Evolutionary conservation across 1,284 basidiomycete genomes (phyloP).

Genomic region (Puccinia polysora): DNA sequence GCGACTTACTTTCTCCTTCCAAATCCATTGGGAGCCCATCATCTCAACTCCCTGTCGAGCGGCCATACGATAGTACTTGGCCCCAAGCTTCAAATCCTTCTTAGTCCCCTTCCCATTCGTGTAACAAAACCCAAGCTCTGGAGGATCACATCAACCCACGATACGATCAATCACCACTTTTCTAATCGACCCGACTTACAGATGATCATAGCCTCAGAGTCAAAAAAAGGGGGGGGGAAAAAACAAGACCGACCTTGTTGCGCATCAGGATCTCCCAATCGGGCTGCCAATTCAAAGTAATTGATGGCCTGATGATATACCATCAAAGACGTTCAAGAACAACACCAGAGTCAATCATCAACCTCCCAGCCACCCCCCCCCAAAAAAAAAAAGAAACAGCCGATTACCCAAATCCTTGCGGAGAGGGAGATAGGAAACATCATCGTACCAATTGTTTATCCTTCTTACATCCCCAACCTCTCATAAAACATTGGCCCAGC

Average conservation of each 20-base stretch:
- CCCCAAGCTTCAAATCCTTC: slow-evolving; percentile 77
- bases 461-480: slow-evolving; percentile 79
- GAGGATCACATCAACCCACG: background rate
- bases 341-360: too few species aligned
- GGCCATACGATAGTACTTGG: slow-evolving; percentile 81
- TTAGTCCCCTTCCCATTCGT: slow-evolving; percentile 82
- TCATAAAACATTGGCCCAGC: slow-evolving; percentile 84
- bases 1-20: slow-evolving; percentile 57
- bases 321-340: too few species aligned
- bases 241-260: slow-evolving; percentile 62
- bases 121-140: slow-evolving; percentile 68
- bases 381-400: too few species aligned
- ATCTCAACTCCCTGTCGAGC: slow-evolving; percentile 72
- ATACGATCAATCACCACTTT: background rate
- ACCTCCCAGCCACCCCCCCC: too few species aligned
- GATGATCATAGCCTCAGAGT: background rate
- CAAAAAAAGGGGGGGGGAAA: background rate
- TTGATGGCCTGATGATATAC: slow-evolving; percentile 56
- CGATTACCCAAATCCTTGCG: too few species aligned
- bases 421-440: slow-evolving; percentile 59
- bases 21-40: slow-evolving; percentile 78
- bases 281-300: slow-evolving; percentile 77
- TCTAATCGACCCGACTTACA: background rate
- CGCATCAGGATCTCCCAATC: slow-evolving; percentile 77
- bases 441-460: slow-evolving; percentile 72